These are phyloP conservation scores for Incumbomyces lentus DNA, from an alignment of 2,329 filamentous ascomycete genomes.

Conservation along the genomic window DNA sequence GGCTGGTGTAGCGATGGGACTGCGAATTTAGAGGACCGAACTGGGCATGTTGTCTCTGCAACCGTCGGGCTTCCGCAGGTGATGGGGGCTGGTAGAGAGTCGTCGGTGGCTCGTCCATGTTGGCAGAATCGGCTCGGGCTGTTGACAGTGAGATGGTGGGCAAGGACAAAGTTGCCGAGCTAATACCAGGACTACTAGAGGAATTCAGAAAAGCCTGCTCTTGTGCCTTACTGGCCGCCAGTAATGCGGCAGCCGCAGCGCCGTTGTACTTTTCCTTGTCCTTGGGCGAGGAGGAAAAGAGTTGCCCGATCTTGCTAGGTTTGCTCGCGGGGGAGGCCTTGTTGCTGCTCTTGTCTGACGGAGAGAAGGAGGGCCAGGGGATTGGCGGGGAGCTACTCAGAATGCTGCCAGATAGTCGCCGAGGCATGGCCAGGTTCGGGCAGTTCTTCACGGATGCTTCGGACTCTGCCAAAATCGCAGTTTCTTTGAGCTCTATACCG, in stretches of 20 bases:
- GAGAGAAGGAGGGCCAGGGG: conserved; percentile 40
- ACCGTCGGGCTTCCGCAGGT: conserved; percentile 65
- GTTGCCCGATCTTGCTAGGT: conserved; percentile 65
- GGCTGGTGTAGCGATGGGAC: conserved; percentile 79
- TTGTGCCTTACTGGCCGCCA: conserved; percentile 53
- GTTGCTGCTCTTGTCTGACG: conserved; percentile 41
- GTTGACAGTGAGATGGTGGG: conserved; percentile 89
- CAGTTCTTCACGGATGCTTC: neutral
- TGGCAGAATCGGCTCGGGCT: conserved; percentile 64
- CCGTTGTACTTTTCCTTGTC: conserved; percentile 49
- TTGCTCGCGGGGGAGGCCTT: conserved; percentile 40
- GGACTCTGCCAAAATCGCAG: neutral
- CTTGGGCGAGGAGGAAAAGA: conserved; percentile 75
- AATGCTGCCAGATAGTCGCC: conserved; percentile 51
- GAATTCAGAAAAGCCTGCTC: conserved; percentile 53
- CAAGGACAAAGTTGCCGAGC: conserved; percentile 62
- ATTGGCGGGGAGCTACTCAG: conserved; percentile 41
- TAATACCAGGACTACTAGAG: conserved; percentile 50
- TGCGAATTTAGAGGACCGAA: conserved; percentile 77
- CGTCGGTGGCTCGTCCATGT: conserved; percentile 61
- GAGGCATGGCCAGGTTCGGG: conserved; percentile 44
- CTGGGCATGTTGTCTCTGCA: conserved; percentile 73
- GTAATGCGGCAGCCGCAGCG: conserved; percentile 47
- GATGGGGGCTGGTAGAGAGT: conserved; percentile 83
- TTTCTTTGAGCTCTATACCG: neutral